Percentiles rank a stretch among this genome's conserved stretches.
Evolutionary conservation across 257 asterid species (phyloP).

Genomic region (Ophiorrhiza pumila): DNA sequence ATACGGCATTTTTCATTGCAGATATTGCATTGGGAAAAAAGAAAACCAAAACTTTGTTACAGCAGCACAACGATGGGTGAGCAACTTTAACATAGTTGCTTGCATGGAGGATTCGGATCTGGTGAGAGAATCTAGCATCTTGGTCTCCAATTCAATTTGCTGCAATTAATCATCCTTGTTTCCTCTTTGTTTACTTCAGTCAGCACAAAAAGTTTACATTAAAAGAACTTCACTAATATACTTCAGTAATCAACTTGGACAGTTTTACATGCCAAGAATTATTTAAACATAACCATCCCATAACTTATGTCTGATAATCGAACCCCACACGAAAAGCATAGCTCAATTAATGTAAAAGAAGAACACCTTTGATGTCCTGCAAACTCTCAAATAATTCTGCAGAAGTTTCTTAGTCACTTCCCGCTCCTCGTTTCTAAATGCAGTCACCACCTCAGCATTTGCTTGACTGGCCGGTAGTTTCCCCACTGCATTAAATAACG

Average conservation of each 20-base stretch:
- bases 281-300: background rate
- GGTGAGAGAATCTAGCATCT: background rate
- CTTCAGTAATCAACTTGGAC: background rate
- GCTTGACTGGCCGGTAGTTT: conserved; percentile 77
- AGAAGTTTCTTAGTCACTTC: conserved; percentile 49
- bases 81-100: background rate
- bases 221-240: background rate
- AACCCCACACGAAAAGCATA: background rate
- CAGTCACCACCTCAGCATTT: conserved; percentile 51
- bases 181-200: background rate
- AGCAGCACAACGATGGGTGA: too few relatives aligned
- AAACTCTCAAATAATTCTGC: conserved; percentile 40
- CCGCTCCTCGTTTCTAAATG: conserved; percentile 60
- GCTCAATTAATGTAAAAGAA: conserved; percentile 8
- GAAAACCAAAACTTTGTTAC: background rate
- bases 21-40: background rate
- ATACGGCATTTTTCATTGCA: background rate
- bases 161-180: background rate
- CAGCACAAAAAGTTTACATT: background rate
- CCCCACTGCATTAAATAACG: conserved; percentile 59
- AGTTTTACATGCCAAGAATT: background rate
- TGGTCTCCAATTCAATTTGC: background rate
- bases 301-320: background rate
- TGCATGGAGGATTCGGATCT: background rate
- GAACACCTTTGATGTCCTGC: conserved; percentile 60